Conservation (phyloP, 1,139 yeast species). For the Candida sp. region DNA sequence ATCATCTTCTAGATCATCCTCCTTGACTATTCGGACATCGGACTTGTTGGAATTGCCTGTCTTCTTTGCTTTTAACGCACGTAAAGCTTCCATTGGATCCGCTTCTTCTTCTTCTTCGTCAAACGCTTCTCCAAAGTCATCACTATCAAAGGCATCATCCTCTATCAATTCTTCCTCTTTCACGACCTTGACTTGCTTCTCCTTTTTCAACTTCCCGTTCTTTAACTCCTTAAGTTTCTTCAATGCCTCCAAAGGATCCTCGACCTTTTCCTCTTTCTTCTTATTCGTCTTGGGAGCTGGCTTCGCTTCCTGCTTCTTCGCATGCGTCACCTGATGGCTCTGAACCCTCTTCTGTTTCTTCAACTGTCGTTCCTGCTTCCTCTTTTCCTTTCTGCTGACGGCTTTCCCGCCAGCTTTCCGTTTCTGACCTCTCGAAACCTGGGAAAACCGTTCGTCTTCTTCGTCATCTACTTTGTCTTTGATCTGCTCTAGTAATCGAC, state of each 20-base stretch:
- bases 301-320: slow-evolving; percentile 4
- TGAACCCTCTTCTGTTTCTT: slow-evolving; percentile 49
- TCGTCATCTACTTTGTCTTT: slow-evolving; percentile 39
- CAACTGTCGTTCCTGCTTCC: slow-evolving; percentile 56
- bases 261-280: slow-evolving; percentile 15
- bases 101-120: slow-evolving; percentile 23
- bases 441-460: slow-evolving; percentile 32
- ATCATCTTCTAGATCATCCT: slow-evolving; percentile 32
- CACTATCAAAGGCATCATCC: slow-evolving; percentile 5
- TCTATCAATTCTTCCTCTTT: slow-evolving; percentile 30
- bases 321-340: background rate
- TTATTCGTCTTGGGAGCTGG: slow-evolving; percentile 11
- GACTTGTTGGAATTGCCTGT: background rate
- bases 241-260: slow-evolving; percentile 28
- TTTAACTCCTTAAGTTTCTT: slow-evolving; percentile 23
- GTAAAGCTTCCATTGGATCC: slow-evolving; percentile 36
- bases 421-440: slow-evolving; percentile 29
- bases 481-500: slow-evolving; percentile 66
- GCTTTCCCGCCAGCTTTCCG: slow-evolving; percentile 22
- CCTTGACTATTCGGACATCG: slow-evolving; percentile 24
- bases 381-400: slow-evolving; percentile 55
- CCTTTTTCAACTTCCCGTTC: slow-evolving; percentile 16
- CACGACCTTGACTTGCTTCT: slow-evolving; percentile 20
- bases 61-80: slow-evolving; percentile 20
- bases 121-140: slow-evolving; percentile 17